A percentile compares a stretch with the other conserved stretches of the same genome.
Conservation (phyloP, 208 protist species). For the Lotmaria passim region DNA sequence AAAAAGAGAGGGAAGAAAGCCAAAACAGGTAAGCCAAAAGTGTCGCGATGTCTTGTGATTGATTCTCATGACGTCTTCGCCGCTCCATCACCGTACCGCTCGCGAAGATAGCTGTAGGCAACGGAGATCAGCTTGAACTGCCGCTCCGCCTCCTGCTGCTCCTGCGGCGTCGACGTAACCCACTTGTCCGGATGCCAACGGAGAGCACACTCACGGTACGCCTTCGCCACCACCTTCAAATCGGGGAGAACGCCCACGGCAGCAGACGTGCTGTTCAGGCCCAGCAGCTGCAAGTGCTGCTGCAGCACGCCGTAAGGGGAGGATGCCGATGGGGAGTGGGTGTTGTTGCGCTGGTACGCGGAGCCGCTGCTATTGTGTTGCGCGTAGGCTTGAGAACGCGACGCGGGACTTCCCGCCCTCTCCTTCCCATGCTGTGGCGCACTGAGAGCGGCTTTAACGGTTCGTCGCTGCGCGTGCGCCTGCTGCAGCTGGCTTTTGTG, state of each 20-base stretch:
- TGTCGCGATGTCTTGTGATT: too few species aligned
- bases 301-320: background rate
- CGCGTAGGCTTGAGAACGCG: background rate
- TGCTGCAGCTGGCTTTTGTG: constrained; percentile 36
- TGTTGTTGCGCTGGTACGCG: constrained; percentile 6
- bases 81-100: constrained; percentile 20
- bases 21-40: constrained; percentile 15
- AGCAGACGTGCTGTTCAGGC: constrained; percentile 15
- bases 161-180: constrained; percentile 47
- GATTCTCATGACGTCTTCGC: constrained; percentile 8
- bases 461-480: constrained; percentile 29
- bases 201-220: constrained; percentile 85
- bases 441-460: constrained; percentile 16
- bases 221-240: constrained; percentile 62
- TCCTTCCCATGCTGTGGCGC: background rate
- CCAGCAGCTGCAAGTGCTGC: constrained; percentile 41
- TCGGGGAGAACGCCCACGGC: constrained; percentile 32
- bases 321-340: background rate
- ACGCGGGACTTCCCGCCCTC: background rate
- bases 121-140: constrained; percentile 87
- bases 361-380: background rate
- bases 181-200: constrained; percentile 92
- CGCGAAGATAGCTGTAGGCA: constrained; percentile 72
- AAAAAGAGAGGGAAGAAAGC: constrained; percentile 1
- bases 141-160: constrained; percentile 65